Base-by-base conservation (phyloP, 2,329 filamentous ascomycete species). In the Keithomyces neogunnii region DNA sequence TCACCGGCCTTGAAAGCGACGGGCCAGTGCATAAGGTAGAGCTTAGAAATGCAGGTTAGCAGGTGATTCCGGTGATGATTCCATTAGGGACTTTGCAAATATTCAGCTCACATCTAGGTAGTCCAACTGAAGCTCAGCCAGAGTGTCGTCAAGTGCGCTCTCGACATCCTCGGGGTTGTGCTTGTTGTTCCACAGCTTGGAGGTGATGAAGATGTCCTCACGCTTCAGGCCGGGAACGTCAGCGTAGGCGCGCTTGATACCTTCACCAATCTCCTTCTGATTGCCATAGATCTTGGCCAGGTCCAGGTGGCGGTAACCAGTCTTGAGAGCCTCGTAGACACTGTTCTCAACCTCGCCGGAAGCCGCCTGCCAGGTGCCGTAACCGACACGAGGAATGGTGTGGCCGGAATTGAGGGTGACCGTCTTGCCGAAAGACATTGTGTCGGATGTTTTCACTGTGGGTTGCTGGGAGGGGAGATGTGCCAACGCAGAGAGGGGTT, bases 291-390 rank as follows among this genome's bases (percentile, higher is more conserved):
- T 64, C 65, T 72, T 72, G 64, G 70, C 71, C 45, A 73, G 64
- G 53, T 74, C 72, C 56, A 86, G 80, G 65, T 85, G 82, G 49
- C 80, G 75, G 70, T 86, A 86, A 53, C 83, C 83, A 39, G 72
- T 67, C 65, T 77, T 78, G 53, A 86, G 73, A 36, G 83, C 82
- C 57, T 76, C 75, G 64, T 80, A 81, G 60, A 88, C 82, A 40
- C 83, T 83, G 38, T 77, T 71, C 52, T 78, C 76, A 53, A 85
- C 82, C 67, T 86, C 78, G 56, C 79, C 80, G 48, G 82, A 81
- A 58, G 76, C 71, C 33, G 83, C 81, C 65, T 86, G 84, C 83
- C 83, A 86, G 60, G 83, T 86, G 61, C 83, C 82, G 53, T 66
- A 74, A 55, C 78, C 77, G 55, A 84, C 68, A 47, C 73, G 73